phyloP scores from a whole-genome alignment of 208 protist species.

The Porcisia hertigi region DNA sequence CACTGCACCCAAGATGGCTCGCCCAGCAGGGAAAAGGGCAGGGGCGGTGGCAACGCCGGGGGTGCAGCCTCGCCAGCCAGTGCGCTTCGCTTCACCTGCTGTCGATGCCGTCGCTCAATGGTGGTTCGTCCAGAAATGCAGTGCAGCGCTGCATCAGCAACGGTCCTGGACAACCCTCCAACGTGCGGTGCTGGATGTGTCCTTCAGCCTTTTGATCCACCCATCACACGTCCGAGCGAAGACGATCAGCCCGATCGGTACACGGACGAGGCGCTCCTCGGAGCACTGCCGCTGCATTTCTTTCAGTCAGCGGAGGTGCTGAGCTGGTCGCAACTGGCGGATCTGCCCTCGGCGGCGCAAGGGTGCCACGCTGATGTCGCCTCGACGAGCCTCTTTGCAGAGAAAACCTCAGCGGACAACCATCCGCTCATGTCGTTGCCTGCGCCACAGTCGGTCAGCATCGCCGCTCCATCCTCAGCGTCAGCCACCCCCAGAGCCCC shows the following conservation, averaged over 20 bases:
- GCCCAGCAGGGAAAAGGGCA: background rate
- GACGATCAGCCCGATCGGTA: background rate
- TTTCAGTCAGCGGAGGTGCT: conserved; percentile 17
- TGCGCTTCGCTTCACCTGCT: conserved; percentile 25
- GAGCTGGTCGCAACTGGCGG: conserved; percentile 8
- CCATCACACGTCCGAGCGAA: background rate
- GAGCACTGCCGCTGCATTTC: conserved; percentile 5
- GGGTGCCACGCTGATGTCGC: background rate
- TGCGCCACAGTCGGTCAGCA: background rate
- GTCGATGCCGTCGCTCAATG: conserved; percentile 21
- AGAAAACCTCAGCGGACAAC: background rate
- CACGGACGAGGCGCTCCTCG: conserved; percentile 1
- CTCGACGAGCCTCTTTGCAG: background rate
- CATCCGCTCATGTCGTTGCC: background rate
- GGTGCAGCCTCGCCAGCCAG: background rate
- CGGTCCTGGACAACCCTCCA: background rate
- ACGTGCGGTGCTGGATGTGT: conserved; percentile 1
- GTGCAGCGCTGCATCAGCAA: background rate
- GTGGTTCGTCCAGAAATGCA: conserved; percentile 8
- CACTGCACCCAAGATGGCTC: background rate
- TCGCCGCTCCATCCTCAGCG: background rate
- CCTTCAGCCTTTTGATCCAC: background rate
- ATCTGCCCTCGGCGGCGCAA: background rate
- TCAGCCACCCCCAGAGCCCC: background rate
- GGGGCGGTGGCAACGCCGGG: too few relatives aligned